These are phyloP conservation scores for Amanita jacksonii DNA, from an alignment of 768 basidiomycete genomes.

Conservation along the genomic window DNA sequence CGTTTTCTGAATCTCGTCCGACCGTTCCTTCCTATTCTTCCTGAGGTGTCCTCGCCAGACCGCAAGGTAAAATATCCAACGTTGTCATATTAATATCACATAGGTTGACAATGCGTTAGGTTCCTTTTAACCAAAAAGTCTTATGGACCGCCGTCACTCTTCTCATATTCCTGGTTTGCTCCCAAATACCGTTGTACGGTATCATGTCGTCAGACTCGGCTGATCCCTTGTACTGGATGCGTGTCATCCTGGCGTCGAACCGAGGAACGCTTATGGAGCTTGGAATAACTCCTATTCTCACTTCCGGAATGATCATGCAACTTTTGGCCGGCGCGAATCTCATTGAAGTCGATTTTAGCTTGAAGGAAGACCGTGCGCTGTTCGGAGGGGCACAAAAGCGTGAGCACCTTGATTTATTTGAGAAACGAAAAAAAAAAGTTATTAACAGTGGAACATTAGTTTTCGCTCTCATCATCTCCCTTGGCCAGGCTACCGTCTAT, in stretches of 20 bases:
- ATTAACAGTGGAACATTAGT: constrained; percentile 46
- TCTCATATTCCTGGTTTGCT: constrained; percentile 98
- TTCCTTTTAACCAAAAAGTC: constrained; percentile 97
- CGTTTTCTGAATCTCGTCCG: constrained; percentile 97
- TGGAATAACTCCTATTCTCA: constrained; percentile 95
- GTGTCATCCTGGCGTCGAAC: constrained; percentile 98
- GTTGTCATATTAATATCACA: constrained; percentile 9
- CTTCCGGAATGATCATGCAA: constrained; percentile 99
- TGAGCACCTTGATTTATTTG: constrained; percentile 30
- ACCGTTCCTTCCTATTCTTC: constrained; percentile 93
- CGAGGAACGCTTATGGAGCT: constrained; percentile 99
- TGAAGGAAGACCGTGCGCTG: constrained; percentile 95
- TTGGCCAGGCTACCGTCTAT: constrained; percentile 96
- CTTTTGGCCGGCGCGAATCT: constrained; percentile 95
- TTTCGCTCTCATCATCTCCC: constrained; percentile 91
- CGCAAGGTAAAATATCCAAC: constrained; percentile 59
- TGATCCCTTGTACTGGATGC: constrained; percentile 99
- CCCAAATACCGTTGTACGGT: constrained; percentile 97
- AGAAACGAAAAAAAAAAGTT: not conserved
- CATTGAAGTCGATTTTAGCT: constrained; percentile 92
- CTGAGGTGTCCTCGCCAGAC: constrained; percentile 96
- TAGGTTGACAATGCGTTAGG: constrained; percentile 34
- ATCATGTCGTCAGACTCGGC: constrained; percentile 99
- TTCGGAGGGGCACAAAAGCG: constrained; percentile 97
- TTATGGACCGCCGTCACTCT: constrained; percentile 99